Percentiles rank a stretch among this genome's conserved stretches.
These are phyloP conservation scores for Ascocoryne sarcoides DNA, from an alignment of 2,329 filamentous ascomycete species.

Conservation along the genomic window DNA sequence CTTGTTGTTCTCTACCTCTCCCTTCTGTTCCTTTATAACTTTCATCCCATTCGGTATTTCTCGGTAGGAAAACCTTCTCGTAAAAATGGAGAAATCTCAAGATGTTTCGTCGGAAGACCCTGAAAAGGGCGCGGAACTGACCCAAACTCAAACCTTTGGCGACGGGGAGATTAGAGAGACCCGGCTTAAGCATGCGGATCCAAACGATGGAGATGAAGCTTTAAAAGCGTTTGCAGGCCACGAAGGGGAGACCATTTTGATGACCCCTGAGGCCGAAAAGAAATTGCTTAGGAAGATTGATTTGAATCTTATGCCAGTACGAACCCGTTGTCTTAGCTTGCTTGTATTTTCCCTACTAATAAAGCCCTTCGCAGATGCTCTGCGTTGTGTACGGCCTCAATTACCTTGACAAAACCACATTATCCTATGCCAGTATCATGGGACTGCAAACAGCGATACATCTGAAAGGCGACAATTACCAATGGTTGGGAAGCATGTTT, in stretches of 20 bases:
- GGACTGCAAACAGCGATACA: slow-evolving; percentile 36
- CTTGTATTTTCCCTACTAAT: neutral
- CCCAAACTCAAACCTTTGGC: slow-evolving; percentile 11
- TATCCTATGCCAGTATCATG: slow-evolving; percentile 43
- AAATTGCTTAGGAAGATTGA: slow-evolving; percentile 38
- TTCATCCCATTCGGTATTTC: too few species aligned
- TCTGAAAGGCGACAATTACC: slow-evolving; percentile 32
- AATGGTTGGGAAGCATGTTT: slow-evolving; percentile 41
- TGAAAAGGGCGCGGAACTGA: slow-evolving; percentile 9
- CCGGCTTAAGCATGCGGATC: slow-evolving; percentile 30
- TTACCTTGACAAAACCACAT: slow-evolving; percentile 40
- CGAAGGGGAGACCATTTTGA: slow-evolving; percentile 29
- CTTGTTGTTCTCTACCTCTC: too few species aligned
- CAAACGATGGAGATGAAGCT: slow-evolving; percentile 36
- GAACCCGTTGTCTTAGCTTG: neutral
- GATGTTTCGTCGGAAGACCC: slow-evolving; percentile 11
- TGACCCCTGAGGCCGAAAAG: slow-evolving; percentile 34
- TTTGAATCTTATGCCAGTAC: slow-evolving; percentile 35
- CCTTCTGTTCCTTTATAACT: too few species aligned
- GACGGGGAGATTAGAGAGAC: slow-evolving; percentile 15
- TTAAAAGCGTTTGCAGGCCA: slow-evolving; percentile 34
- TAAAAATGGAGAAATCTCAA: slow-evolving; percentile 11
- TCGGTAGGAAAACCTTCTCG: neutral
- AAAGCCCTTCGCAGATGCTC: slow-evolving; percentile 38
- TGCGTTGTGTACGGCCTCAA: slow-evolving; percentile 51